Percentiles rank a stretch among this genome's conserved stretches.
These are phyloP conservation scores for Delonix regia DNA, from an alignment of 306 rosid species.

Conservation along the genomic window DNA sequence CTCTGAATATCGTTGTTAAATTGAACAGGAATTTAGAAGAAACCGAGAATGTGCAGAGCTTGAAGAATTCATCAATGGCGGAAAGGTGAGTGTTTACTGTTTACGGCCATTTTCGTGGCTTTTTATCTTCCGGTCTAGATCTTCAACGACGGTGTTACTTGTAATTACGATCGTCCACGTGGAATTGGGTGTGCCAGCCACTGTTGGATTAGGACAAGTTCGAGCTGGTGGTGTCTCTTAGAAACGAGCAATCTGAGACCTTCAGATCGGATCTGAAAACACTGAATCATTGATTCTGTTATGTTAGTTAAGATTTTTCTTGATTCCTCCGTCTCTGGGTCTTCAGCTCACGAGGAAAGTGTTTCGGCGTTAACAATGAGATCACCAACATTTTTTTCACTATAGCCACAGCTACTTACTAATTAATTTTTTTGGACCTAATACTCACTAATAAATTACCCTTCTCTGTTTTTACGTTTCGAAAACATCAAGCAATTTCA, in stretches of 20 bases:
- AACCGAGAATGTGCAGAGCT: constrained; percentile 53
- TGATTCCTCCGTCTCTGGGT: not conserved
- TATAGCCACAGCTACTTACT: not conserved
- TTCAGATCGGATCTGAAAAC: constrained; percentile 55
- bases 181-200: not conserved
- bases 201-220: constrained; percentile 24
- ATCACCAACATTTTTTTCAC: not conserved
- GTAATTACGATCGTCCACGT: constrained; percentile 30
- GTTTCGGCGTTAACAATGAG: not conserved
- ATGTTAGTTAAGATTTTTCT: not conserved
- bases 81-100: constrained; percentile 52
- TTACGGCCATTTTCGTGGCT: not conserved
- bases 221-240: not conserved
- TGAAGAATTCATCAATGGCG: constrained; percentile 69
- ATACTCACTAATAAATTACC: not conserved
- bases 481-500: not conserved
- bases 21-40: constrained; percentile 47
- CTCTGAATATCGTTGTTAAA: not conserved
- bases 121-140: not conserved
- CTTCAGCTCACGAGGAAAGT: not conserved
- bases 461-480: not conserved
- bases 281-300: constrained; percentile 40
- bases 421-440: too few relatives aligned
- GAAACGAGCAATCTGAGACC: constrained; percentile 2
- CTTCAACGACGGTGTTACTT: not conserved